Evolutionary conservation across 2,329 filamentous ascomycete genomes (phyloP), one percentile per base, ranked within the genome.

Genomic region (Fusarium incarnatum): DNA sequence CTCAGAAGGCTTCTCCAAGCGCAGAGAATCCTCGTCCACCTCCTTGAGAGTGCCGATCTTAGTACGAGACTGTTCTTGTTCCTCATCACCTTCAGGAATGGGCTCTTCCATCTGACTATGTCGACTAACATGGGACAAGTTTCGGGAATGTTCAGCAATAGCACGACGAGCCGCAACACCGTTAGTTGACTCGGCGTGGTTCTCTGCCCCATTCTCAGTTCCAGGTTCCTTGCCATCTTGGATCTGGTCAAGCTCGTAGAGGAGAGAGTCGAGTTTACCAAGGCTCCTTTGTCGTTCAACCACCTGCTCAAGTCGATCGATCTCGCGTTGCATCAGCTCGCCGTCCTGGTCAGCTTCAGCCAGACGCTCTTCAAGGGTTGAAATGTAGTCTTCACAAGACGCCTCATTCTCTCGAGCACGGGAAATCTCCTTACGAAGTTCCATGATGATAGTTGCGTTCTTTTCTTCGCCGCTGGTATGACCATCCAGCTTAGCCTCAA

Each of bases 291-390:
- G 96, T 50, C 97, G 92, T 80, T 98, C 95, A 54, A 99, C 90
- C 10, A 99, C 94, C 79, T 97, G 93, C 80, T 98, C 96, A 15
- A 99, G 85, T 34, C 95, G 90, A 76, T 98, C 93, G 68, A 99
- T 93, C 77, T 99, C 96, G 37, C 95, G 93, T 79, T 97, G 94
- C 95, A 99, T 98, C 65, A 98, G 84, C 79, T 98, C 96, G 70
- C 93, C 90, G 77, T 99, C 96, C 79, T 98, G 95, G 76, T 99
- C 96, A 4, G 95, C 92, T 80, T 99, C 96, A 1, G 96, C 96
- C 11, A 99, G 87, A 23, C 95, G 92, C 81, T 98, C 96, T 78
- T 99, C 96, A 13, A 99, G 84, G 0, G 94, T 98, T 2, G 95
- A 97, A 56, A 99, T 98, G 79, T 99, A 99, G 71, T 98, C 96